phyloP scores from a whole-genome alignment of 768 basidiomycete genomes.

The Galerina sulciceps region DNA sequence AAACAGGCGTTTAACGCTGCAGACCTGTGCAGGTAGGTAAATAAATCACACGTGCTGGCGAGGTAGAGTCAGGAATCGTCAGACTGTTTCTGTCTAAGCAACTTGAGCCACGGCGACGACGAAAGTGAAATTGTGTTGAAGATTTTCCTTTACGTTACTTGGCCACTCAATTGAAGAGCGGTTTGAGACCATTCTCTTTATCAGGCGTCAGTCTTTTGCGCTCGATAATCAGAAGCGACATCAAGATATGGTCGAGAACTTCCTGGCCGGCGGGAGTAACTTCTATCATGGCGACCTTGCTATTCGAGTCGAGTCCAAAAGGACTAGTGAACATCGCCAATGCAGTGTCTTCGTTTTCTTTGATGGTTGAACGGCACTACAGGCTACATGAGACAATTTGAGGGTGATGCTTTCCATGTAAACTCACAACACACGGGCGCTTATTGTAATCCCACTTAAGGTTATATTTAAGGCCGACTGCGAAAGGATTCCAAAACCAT shows the following conservation, averaged over 20 bases:
- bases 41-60: too few relatives aligned
- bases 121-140: too few relatives aligned
- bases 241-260: conserved; percentile 36
- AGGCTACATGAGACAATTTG: neutral
- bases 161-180: neutral
- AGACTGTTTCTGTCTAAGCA: too few relatives aligned
- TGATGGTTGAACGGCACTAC: neutral
- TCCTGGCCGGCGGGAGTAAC: conserved; percentile 29
- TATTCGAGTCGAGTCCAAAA: neutral
- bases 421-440: conserved; percentile 2
- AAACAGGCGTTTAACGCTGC: too few relatives aligned
- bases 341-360: neutral
- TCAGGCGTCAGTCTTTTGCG: conserved; percentile 1
- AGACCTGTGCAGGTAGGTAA: too few relatives aligned
- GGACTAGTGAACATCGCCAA: conserved; percentile 5
- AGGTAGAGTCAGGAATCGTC: too few relatives aligned
- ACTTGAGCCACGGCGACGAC: too few relatives aligned
- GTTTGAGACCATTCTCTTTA: neutral
- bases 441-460: conserved; percentile 6
- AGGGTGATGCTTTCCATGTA: neutral
- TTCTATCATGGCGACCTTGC: conserved; percentile 19
- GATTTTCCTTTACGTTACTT: too few relatives aligned
- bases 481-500: conserved; percentile 3
- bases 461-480: neutral
- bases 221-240: conserved; percentile 37